These are phyloP conservation scores for Metschnikowia borealis DNA, from an alignment of 805 yeast genomes.

Conservation along the genomic window DNA sequence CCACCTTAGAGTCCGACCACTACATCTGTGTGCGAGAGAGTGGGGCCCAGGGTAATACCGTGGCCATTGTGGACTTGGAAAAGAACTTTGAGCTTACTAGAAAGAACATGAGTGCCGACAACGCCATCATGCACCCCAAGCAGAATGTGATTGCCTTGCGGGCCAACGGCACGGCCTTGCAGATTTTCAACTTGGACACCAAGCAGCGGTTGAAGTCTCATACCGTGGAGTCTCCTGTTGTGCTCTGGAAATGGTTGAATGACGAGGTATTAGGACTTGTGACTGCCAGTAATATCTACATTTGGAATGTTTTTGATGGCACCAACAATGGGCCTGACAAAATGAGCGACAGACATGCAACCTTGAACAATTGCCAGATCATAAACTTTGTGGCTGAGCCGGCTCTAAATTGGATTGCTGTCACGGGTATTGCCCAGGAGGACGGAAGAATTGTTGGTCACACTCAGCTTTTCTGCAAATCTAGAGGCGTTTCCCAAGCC, in stretches of 20 bases:
- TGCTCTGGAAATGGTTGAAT: constrained; percentile 93
- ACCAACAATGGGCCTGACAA: constrained; percentile 73
- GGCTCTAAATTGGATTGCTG: constrained; percentile 86
- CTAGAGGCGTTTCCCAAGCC: constrained; percentile 90
- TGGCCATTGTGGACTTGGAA: constrained; percentile 84
- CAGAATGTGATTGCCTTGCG: constrained; percentile 86
- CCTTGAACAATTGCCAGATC: constrained; percentile 76
- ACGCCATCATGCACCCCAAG: constrained; percentile 94
- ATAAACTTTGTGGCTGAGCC: constrained; percentile 84
- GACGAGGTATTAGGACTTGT: constrained; percentile 74
- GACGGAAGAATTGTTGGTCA: constrained; percentile 94
- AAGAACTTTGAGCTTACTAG: constrained; percentile 77
- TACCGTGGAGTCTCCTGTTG: constrained; percentile 81
- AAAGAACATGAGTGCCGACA: constrained; percentile 95
- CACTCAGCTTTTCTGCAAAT: constrained; percentile 85
- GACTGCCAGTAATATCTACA: constrained; percentile 69
- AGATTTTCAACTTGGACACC: constrained; percentile 82
- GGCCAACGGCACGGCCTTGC: constrained; percentile 95
- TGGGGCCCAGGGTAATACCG: constrained; percentile 67
- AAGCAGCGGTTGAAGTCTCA: constrained; percentile 88
- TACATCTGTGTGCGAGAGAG: constrained; percentile 80
- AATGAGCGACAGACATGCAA: constrained; percentile 79
- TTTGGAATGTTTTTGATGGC: constrained; percentile 82
- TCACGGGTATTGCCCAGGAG: constrained; percentile 92
- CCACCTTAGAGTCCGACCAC: constrained; percentile 90